phyloP scores from a whole-genome alignment of 768 basidiomycete species.

The Pulveroboletus sp. region DNA sequence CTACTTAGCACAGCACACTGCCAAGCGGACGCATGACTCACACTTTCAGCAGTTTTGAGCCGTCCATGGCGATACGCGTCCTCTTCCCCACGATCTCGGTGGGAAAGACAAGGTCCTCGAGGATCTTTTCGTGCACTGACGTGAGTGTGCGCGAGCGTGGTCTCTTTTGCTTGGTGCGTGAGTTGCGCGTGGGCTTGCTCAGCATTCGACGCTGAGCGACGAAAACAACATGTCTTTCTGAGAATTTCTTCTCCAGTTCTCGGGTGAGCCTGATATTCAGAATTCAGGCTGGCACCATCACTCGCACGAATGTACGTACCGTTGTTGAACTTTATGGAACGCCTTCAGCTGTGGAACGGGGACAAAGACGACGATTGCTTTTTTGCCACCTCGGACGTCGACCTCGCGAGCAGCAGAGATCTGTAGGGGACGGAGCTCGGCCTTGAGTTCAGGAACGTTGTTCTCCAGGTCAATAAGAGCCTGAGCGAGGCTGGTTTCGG shows the following conservation, averaged over 20 bases:
- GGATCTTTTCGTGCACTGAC: conserved; percentile 95
- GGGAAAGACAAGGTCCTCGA: conserved; percentile 98
- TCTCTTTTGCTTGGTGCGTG: conserved; percentile 92
- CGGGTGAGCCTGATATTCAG: conserved; percentile 79
- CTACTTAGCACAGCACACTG: conserved; percentile 14
- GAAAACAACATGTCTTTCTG: conserved; percentile 98
- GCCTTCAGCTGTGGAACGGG: conserved; percentile 97
- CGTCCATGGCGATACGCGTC: conserved; percentile 90
- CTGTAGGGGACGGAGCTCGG: conserved; percentile 91
- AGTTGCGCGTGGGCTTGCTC: conserved; percentile 93
- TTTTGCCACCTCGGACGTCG: conserved; percentile 98
- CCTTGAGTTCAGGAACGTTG: conserved; percentile 97
- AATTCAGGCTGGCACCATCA: conserved; percentile 4
- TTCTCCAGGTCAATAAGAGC: conserved; percentile 96
- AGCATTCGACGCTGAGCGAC: conserved; percentile 98
- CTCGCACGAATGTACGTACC: conserved; percentile 44
- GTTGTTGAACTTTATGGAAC: conserved; percentile 96
- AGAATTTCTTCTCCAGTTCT: conserved; percentile 99
- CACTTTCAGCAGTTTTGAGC: conserved; percentile 97
- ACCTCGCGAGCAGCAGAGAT: conserved; percentile 99
- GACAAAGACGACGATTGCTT: conserved; percentile 98
- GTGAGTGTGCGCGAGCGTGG: conserved; percentile 97
- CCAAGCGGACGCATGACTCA: conserved; percentile 46
- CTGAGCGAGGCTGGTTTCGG: conserved; percentile 89
- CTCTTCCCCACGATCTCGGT: conserved; percentile 99